Percentiles rank a stretch among this genome's conserved stretches.
Conservation (phyloP, 2,329 filamentous ascomycete species). For the Pestalotiopsis sp. region DNA sequence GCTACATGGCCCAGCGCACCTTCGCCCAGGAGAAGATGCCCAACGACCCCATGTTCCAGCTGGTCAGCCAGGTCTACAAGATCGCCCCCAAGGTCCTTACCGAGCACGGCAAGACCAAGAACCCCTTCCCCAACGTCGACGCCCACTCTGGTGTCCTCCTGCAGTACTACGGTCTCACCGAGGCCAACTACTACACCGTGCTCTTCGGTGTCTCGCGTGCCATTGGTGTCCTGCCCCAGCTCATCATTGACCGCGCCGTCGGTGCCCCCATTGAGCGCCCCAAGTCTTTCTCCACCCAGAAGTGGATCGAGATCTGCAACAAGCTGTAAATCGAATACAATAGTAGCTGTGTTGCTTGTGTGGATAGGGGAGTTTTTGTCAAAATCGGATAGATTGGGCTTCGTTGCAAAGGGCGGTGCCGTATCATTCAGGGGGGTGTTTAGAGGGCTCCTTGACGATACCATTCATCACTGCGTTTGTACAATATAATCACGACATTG, state of each 20-base stretch:
- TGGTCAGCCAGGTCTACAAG: constrained; percentile 99
- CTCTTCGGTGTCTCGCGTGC: constrained; percentile 98
- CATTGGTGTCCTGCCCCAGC: constrained; percentile 96
- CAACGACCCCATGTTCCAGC: constrained; percentile 99
- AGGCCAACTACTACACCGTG: constrained; percentile 99
- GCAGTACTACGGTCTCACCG: constrained; percentile 98
- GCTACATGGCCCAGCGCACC: constrained; percentile 97
- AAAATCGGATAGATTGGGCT: constrained; percentile 30
- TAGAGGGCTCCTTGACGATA: constrained; percentile 30
- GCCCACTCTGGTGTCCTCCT: constrained; percentile 98
- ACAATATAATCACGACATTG: constrained; percentile 19
- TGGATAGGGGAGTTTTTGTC: constrained; percentile 22
- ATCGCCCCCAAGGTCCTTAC: constrained; percentile 96
- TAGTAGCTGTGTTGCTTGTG: constrained; percentile 20
- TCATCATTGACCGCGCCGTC: constrained; percentile 98
- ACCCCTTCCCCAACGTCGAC: constrained; percentile 98
- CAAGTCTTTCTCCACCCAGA: constrained; percentile 98
- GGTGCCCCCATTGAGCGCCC: constrained; percentile 97
- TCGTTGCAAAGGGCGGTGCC: constrained; percentile 25
- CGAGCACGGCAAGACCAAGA: constrained; percentile 99
- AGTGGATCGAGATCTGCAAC: constrained; percentile 91
- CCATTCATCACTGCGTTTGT: constrained; percentile 32
- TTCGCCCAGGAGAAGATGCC: constrained; percentile 93
- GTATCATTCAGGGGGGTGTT: constrained; percentile 21
- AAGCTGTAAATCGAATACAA: constrained; percentile 68